Percentiles rank a stretch among this genome's conserved stretches.
These are phyloP conservation scores for Orbilia quercus DNA, from an alignment of 2,329 filamentous ascomycete species.

Conservation along the genomic window DNA sequence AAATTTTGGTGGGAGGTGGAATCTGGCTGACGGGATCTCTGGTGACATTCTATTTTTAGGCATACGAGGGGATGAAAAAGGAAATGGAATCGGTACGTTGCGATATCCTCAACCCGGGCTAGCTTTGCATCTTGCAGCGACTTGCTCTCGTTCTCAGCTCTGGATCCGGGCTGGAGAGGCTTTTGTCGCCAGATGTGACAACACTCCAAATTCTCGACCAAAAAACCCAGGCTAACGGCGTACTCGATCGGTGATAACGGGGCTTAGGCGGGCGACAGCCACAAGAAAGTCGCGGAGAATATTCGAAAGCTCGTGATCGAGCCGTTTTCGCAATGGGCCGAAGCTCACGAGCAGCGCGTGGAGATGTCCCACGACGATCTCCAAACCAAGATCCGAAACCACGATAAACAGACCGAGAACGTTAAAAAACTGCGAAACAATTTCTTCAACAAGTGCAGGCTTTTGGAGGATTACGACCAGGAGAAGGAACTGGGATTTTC, in stretches of 20 bases:
- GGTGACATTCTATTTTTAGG: slow-evolving; percentile 58
- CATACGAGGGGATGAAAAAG: slow-evolving; percentile 60
- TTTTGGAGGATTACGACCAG: slow-evolving; percentile 96
- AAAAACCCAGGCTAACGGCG: slow-evolving; percentile 18
- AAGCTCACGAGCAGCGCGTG: slow-evolving; percentile 88
- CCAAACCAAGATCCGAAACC: slow-evolving; percentile 87
- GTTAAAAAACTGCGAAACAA: slow-evolving; percentile 93
- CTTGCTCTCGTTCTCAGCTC: slow-evolving; percentile 1
- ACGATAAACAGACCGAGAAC: slow-evolving; percentile 88
- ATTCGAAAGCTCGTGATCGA: slow-evolving; percentile 95
- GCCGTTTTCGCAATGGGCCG: slow-evolving; percentile 95
- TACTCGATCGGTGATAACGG: slow-evolving; percentile 27
- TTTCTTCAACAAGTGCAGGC: slow-evolving; percentile 98
- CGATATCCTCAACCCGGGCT: slow-evolving; percentile 32
- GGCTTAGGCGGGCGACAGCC: slow-evolving; percentile 80
- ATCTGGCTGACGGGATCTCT: slow-evolving; percentile 46
- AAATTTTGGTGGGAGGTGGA: slow-evolving; percentile 36
- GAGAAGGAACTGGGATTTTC: slow-evolving; percentile 99
- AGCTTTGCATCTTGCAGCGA: slow-evolving; percentile 22
- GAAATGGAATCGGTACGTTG: slow-evolving; percentile 60
- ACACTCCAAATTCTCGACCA: slow-evolving; percentile 25
- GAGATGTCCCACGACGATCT: slow-evolving; percentile 96
- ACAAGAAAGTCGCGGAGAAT: slow-evolving; percentile 94
- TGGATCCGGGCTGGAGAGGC: slow-evolving; percentile 64
- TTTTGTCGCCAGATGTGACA: slow-evolving; percentile 22